A percentile compares a stretch with the other conserved stretches of the same genome.
These are phyloP conservation scores for Candida insectorum DNA, from an alignment of 805 yeast species.

Conservation along the genomic window DNA sequence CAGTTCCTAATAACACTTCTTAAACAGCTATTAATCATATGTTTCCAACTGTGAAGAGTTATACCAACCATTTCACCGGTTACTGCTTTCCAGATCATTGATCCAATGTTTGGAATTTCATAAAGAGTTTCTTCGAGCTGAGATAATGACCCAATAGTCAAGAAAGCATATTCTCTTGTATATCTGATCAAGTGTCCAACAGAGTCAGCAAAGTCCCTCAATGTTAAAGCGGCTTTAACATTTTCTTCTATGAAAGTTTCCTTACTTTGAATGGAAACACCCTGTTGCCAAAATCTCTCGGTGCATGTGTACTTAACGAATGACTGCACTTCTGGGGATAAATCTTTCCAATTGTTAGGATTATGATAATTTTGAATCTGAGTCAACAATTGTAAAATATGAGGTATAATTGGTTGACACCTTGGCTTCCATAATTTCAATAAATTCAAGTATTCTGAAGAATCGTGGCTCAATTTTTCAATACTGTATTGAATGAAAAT, in stretches of 20 bases:
- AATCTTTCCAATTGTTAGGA: conserved; percentile 83
- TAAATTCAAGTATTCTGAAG: conserved; percentile 68
- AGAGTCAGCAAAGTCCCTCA: conserved; percentile 95
- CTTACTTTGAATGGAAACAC: conserved; percentile 88
- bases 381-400: conserved; percentile 77
- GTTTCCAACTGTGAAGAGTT: conserved; percentile 95
- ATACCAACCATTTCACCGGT: conserved; percentile 85
- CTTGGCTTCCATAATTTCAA: conserved; percentile 89
- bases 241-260: conserved; percentile 94
- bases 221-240: conserved; percentile 88
- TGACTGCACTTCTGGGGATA: conserved; percentile 86
- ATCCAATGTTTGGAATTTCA: conserved; percentile 79
- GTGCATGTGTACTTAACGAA: conserved; percentile 87
- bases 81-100: conserved; percentile 76
- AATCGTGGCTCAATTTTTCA: conserved; percentile 79
- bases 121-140: conserved; percentile 87
- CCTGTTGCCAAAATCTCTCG: conserved; percentile 98
- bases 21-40: conserved; percentile 85
- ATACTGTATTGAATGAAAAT: conserved; percentile 93
- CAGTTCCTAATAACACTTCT: conserved; percentile 86
- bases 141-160: conserved; percentile 85
- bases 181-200: conserved; percentile 95
- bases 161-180: conserved; percentile 91
- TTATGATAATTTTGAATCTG: conserved; percentile 95
- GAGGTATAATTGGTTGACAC: conserved; percentile 87